Evolutionary conservation across 345 rosid genomes (phyloP), one percentile per base, ranked within the genome.

Genomic region (Boechera stricta): DNA sequence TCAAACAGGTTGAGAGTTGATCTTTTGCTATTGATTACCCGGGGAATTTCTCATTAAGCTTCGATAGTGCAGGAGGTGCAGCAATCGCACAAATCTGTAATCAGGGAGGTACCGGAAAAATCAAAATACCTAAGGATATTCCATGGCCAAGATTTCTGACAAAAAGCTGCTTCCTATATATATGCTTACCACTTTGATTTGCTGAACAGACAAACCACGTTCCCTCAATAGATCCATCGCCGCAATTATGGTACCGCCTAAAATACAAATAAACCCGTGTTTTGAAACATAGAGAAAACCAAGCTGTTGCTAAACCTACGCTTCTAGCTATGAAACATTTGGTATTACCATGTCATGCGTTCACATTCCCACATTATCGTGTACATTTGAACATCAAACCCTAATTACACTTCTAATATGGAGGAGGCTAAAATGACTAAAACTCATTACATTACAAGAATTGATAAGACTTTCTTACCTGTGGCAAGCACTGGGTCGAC

Each of bases 401-500:
- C 62, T 38, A 59, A 7, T 12, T 28, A 54, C 32, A 69, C 7
- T 69, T 63, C 49, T 13, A 53, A 3, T 69, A 36, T 12, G 52
- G 52, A 38, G 45, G 69, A 69, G 69, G 64, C 74, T 39, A 10
- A 41, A 39, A 32, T 18, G 51, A 56, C 16, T 51, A n/a, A 5
- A 31, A 28, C 11, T 1, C 0, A 6, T 11, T 54, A 65, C 36
- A 41, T 41, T 54, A 11, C 56, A 69, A 39, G 21, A 9, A 41
- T 10, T 48, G 79, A 64, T 10, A 28, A 64, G 61, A 48, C 41
- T 26, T 44, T 2, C 58, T 60, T 67, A 94, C 99, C 97, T 75
- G 98, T 92, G 78, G 96, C 98, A 69, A 90, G 77, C 90, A 92
- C 85, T 45, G 98, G 98, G 78, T 95, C 98, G 29, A 90, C 94